A percentile compares a stretch with the other conserved stretches of the same genome.
Conservation (phyloP, 2,329 filamentous ascomycete species). For the Ophiostoma ulmi region DNA sequence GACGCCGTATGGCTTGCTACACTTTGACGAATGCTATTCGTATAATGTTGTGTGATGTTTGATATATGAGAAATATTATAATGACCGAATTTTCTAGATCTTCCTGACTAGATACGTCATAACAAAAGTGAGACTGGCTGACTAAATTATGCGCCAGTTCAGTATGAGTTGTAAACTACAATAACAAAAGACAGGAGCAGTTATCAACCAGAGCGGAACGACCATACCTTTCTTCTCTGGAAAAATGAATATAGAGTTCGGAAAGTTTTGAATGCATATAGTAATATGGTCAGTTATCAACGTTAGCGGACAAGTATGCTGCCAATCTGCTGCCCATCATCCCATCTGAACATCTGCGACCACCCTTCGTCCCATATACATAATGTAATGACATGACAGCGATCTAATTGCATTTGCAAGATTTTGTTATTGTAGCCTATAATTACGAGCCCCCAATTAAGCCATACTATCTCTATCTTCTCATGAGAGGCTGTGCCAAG, state of each 20-base stretch:
- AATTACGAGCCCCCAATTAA: too few relatives aligned
- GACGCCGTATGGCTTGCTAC: neutral
- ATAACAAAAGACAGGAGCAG: neutral
- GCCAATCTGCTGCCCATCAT: neutral
- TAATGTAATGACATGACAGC: neutral
- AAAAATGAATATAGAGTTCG: neutral
- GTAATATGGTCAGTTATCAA: neutral
- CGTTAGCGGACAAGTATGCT: neutral
- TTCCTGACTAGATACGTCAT: neutral
- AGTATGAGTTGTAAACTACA: neutral
- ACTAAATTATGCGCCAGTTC: neutral
- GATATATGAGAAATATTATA: neutral
- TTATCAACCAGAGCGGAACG: neutral
- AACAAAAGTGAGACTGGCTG: neutral
- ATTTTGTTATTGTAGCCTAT: neutral
- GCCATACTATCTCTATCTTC: neutral
- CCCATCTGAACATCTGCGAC: too few relatives aligned
- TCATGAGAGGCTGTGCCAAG: neutral
- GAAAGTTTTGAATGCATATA: neutral
- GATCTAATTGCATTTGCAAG: neutral
- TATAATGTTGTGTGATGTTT: neutral
- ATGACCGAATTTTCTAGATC: neutral
- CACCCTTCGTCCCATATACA: neutral
- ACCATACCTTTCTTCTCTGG: neutral
- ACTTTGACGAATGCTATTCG: neutral